Evolutionary conservation across 2,329 filamentous ascomycete genomes (phyloP).

Genomic region (Trichoderma atroviride): DNA sequence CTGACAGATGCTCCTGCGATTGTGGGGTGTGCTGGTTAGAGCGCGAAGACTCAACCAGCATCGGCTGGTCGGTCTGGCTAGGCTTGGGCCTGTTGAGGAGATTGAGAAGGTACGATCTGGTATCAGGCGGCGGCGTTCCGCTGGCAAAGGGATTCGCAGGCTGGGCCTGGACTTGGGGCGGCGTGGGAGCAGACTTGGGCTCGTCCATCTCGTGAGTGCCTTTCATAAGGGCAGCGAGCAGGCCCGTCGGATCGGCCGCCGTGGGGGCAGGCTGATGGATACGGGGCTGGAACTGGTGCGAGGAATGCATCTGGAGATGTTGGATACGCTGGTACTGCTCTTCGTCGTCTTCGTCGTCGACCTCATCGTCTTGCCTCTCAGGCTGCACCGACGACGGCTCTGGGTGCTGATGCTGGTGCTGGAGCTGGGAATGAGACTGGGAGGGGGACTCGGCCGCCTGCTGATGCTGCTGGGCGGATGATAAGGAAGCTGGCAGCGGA

Average conservation of each 20-base stretch:
- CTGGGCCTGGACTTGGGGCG: slow-evolving; percentile 33
- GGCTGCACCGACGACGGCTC: slow-evolving; percentile 30
- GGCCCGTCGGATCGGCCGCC: slow-evolving; percentile 58
- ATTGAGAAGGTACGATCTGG: slow-evolving; percentile 83
- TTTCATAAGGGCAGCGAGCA: slow-evolving; percentile 64
- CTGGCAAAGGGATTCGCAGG: slow-evolving; percentile 47
- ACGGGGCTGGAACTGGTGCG: slow-evolving; percentile 40
- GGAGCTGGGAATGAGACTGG: slow-evolving; percentile 3
- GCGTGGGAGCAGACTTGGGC: slow-evolving; percentile 34
- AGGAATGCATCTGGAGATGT: slow-evolving; percentile 30
- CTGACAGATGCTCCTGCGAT: slow-evolving; percentile 41
- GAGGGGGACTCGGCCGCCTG: slow-evolving; percentile 24
- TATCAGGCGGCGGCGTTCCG: slow-evolving; percentile 63
- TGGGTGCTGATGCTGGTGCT: slow-evolving; percentile 34
- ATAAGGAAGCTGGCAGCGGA: slow-evolving; percentile 7
- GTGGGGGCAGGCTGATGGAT: slow-evolving; percentile 62
- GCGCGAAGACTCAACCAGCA: slow-evolving; percentile 46
- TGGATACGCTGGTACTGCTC: slow-evolving; percentile 28
- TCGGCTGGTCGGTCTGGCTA: slow-evolving; percentile 56
- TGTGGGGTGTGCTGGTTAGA: slow-evolving; percentile 51
- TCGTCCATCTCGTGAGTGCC: slow-evolving; percentile 56
- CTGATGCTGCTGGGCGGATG: slow-evolving; percentile 31
- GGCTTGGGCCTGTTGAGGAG: slow-evolving; percentile 80
- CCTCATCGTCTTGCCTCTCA: slow-evolving; percentile 8
- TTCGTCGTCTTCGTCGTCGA: slow-evolving; percentile 22